Conservation (phyloP, 2,329 filamentous ascomycete genomes). For the Colletotrichum tofieldiae region DNA sequence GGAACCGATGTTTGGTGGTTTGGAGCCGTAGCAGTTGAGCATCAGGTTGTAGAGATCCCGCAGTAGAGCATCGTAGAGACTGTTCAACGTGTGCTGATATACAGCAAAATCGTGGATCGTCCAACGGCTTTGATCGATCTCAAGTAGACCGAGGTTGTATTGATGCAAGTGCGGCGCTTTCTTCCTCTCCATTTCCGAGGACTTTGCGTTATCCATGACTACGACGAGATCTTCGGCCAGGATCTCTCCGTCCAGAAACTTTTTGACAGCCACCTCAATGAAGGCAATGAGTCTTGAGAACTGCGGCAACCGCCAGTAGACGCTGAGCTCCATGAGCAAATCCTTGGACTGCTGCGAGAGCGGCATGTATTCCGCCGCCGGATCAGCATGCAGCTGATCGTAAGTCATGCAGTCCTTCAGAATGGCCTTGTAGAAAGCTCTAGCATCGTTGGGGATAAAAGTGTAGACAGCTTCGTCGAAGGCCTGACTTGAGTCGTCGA, state of each 20-base stretch:
- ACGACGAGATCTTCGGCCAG: constrained; percentile 85
- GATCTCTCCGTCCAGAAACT: constrained; percentile 88
- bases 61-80: constrained; percentile 85
- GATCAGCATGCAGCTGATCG: constrained; percentile 71
- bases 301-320: constrained; percentile 91
- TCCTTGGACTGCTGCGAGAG: constrained; percentile 87
- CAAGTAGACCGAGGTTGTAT: constrained; percentile 66
- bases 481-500: constrained; percentile 69
- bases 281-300: constrained; percentile 86
- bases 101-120: constrained; percentile 77
- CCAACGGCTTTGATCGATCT: constrained; percentile 75
- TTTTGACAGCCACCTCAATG: constrained; percentile 87
- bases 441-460: constrained; percentile 89
- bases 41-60: constrained; percentile 91
- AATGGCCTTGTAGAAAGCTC: constrained; percentile 87
- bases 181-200: constrained; percentile 76
- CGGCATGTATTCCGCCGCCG: constrained; percentile 64
- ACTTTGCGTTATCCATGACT: constrained; percentile 87
- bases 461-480: constrained; percentile 82
- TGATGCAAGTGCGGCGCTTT: constrained; percentile 71
- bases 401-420: constrained; percentile 82
- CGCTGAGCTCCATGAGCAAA: constrained; percentile 85
- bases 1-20: constrained; percentile 84
- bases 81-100: constrained; percentile 83
- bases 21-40: constrained; percentile 90